phyloP scores from a whole-genome alignment of 169 alveolate genomes.

The Cryptosporidium sp. region DNA sequence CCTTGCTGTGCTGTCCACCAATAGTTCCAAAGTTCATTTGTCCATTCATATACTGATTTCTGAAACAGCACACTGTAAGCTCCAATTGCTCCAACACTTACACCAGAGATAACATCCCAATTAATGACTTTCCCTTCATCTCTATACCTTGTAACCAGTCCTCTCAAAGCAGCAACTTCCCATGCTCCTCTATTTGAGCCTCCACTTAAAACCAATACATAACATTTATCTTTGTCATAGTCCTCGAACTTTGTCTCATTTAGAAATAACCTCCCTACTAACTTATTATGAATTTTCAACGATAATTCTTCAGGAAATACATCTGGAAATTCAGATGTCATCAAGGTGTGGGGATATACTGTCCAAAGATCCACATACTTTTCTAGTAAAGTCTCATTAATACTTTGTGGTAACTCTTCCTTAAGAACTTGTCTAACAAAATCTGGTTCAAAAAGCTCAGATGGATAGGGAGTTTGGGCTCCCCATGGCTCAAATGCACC shows the following conservation, averaged over 20 bases:
- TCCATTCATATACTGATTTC: slow-evolving; percentile 53
- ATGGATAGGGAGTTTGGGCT: slow-evolving; percentile 67
- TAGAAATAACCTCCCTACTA: neutral
- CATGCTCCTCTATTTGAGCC: slow-evolving; percentile 77
- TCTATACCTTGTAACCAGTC: slow-evolving; percentile 48
- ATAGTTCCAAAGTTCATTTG: slow-evolving; percentile 63
- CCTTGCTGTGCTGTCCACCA: slow-evolving; percentile 74
- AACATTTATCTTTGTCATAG: slow-evolving; percentile 50
- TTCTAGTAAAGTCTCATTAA: slow-evolving; percentile 11
- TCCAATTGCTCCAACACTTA: slow-evolving; percentile 74
- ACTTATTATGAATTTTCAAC: slow-evolving; percentile 20
- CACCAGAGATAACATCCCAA: slow-evolving; percentile 73
- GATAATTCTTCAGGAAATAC: slow-evolving; percentile 43
- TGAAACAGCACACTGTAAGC: slow-evolving; percentile 47
- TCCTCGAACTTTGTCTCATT: slow-evolving; percentile 25
- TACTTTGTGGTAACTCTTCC: slow-evolving; percentile 26
- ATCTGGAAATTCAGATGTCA: slow-evolving; percentile 40
- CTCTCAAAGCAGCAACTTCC: slow-evolving; percentile 73
- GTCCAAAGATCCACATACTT: slow-evolving; percentile 53
- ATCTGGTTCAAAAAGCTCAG: slow-evolving; percentile 25
- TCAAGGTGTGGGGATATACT: slow-evolving; percentile 67
- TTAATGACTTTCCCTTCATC: slow-evolving; percentile 41
- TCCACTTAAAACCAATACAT: slow-evolving; percentile 61
- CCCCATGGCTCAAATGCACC: slow-evolving; percentile 56
- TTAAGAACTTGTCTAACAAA: slow-evolving; percentile 14